Conservation (phyloP, 179 eudicot species). For the Nepenthes alata region DNA sequence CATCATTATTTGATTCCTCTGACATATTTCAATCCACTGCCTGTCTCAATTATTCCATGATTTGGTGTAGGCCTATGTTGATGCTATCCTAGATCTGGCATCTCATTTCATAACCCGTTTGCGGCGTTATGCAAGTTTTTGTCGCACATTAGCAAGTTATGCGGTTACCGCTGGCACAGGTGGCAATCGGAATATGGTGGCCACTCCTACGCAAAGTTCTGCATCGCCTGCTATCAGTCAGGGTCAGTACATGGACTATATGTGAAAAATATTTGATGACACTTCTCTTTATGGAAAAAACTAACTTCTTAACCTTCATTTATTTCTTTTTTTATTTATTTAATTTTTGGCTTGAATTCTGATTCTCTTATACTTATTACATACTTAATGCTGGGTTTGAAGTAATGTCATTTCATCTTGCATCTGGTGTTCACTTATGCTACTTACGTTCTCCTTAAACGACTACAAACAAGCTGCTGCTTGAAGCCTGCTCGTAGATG, state of each 20-base stretch:
- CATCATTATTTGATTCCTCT: too few species aligned
- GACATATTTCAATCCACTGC: too few species aligned
- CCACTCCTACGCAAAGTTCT: slow-evolving; percentile 79
- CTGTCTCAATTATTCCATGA: neutral
- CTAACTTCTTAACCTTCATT: neutral
- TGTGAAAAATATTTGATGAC: neutral
- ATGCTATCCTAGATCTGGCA: slow-evolving; percentile 89
- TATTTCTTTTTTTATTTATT: neutral
- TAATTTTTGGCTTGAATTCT: neutral
- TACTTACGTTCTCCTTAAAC: neutral
- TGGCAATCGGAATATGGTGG: slow-evolving; percentile 76
- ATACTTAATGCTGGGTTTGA: neutral
- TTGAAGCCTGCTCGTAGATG: neutral
- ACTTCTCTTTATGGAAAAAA: neutral
- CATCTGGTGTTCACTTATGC: neutral
- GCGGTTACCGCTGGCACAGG: slow-evolving; percentile 85
- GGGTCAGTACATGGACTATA: slow-evolving; percentile 38
- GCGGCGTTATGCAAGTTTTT: slow-evolving; percentile 95
- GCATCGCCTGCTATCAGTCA: slow-evolving; percentile 64
- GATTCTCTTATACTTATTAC: slow-evolving; percentile 1
- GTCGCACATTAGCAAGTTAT: slow-evolving; percentile 93
- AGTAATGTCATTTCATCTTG: neutral
- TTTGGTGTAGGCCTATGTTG: slow-evolving; percentile 77
- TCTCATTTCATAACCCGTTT: slow-evolving; percentile 96
- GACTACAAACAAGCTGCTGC: neutral